Percentiles rank a stretch among this genome's conserved stretches.
These are phyloP conservation scores for Myochromella boudieri DNA, from an alignment of 768 basidiomycete species.

Conservation along the genomic window DNA sequence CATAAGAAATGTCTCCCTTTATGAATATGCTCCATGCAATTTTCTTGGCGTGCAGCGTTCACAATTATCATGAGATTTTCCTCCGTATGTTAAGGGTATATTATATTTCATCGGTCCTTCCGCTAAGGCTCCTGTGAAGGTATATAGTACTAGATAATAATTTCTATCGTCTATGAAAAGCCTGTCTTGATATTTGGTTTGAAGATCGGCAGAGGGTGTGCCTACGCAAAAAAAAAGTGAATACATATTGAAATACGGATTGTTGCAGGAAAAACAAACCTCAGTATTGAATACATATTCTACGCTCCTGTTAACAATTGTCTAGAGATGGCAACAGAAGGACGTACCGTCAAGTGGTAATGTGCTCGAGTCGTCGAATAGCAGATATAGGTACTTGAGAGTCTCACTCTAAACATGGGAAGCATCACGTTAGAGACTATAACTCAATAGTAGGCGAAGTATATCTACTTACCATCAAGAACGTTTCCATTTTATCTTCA, in stretches of 20 bases:
- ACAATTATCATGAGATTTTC: too few species aligned
- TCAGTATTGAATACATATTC: conserved; percentile 95
- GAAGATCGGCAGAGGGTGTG: conserved; percentile 36
- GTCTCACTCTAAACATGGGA: conserved; percentile 67
- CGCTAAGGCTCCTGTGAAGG: not conserved
- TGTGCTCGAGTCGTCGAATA: conserved; percentile 76
- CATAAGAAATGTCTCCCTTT: conserved; percentile 14
- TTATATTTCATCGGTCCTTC: not conserved
- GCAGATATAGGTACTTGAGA: conserved; percentile 85
- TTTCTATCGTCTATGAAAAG: conserved; percentile 21
- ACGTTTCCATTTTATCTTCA: conserved; percentile 96
- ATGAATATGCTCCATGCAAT: conserved; percentile 22
- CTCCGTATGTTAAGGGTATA: not conserved
- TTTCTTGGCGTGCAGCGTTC: not conserved
- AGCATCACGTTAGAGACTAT: too few species aligned
- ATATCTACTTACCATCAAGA: conserved; percentile 66
- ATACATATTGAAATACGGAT: not conserved
- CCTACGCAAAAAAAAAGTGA: conserved; percentile 15
- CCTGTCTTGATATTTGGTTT: conserved; percentile 27
- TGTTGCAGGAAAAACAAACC: conserved; percentile 34
- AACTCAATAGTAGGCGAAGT: not conserved
- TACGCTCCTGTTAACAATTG: conserved; percentile 23
- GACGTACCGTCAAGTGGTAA: conserved; percentile 73
- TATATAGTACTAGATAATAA: not conserved
- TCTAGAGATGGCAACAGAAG: not conserved